Evolutionary conservation across 1,284 basidiomycete species (phyloP).

Genomic region (Rhodotorula sp.): DNA sequence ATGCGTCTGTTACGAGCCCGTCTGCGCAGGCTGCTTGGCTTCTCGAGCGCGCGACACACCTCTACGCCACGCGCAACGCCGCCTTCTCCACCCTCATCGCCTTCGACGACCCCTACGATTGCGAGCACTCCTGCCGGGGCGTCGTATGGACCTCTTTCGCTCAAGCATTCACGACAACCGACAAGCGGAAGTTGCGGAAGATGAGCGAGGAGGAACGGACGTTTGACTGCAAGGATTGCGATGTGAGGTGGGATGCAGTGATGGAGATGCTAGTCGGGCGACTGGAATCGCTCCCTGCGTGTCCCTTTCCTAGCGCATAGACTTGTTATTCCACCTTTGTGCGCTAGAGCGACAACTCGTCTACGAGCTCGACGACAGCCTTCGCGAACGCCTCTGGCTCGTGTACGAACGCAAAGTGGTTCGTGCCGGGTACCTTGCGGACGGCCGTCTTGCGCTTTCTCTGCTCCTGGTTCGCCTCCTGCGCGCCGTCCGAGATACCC

Average conservation of each 20-base stretch:
- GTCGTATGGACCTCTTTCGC: background rate
- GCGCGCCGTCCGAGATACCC: background rate
- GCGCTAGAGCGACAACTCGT: background rate
- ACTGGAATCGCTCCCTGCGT: background rate
- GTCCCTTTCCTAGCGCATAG: background rate
- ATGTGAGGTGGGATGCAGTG: background rate
- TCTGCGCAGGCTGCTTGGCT: background rate
- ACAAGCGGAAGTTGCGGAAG: background rate
- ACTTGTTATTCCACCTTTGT: background rate
- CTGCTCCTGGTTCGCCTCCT: background rate
- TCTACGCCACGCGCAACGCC: background rate
- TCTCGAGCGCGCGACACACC: background rate
- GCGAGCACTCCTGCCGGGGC: slow-evolving; percentile 5
- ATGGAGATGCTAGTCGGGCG: background rate
- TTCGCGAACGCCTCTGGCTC: slow-evolving; percentile 22
- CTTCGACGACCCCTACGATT: slow-evolving; percentile 7
- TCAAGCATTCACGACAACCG: background rate
- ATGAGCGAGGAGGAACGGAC: background rate
- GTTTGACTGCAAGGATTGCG: slow-evolving; percentile 8
- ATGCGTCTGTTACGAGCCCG: too few relatives aligned
- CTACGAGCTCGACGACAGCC: slow-evolving; percentile 2
- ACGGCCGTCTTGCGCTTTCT: slow-evolving; percentile 1
- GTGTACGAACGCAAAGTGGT: slow-evolving; percentile 36
- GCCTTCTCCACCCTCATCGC: background rate
- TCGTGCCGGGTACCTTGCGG: slow-evolving; percentile 13